Percentiles rank a stretch among this genome's conserved stretches.
Conservation (phyloP, 352 stramenopile genomes). For the Globisporangium cederbergense region DNA sequence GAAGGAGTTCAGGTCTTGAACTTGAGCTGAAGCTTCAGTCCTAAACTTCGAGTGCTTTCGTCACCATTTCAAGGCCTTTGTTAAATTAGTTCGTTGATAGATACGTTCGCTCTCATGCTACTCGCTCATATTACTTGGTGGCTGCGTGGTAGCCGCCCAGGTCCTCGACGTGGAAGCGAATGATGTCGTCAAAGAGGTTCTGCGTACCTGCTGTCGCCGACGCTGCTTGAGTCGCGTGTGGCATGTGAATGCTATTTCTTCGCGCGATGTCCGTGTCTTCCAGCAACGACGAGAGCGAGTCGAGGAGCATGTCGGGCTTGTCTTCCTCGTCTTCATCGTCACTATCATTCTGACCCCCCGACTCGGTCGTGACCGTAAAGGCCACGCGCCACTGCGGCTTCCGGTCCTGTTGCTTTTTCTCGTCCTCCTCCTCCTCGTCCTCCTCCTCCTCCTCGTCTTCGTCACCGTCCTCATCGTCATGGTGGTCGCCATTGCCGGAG, state of each 20-base stretch:
- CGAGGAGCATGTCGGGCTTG: conserved; percentile 29
- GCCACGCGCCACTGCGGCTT: not conserved
- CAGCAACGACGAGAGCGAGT: conserved; percentile 29
- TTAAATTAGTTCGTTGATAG: conserved; percentile 8
- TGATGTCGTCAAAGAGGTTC: conserved; percentile 39
- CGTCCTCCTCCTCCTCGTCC: not conserved
- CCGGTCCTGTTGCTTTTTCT: not conserved
- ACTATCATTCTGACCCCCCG: not conserved
- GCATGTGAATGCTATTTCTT: not conserved
- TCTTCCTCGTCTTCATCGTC: not conserved
- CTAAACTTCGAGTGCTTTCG: not conserved
- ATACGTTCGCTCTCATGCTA: not conserved
- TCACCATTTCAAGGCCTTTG: not conserved
- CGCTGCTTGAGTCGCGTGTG: not conserved
- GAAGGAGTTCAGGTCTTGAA: too few species aligned
- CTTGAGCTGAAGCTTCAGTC: too few species aligned
- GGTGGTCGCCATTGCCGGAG: conserved; percentile 6
- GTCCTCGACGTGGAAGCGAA: conserved; percentile 40
- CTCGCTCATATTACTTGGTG: not conserved
- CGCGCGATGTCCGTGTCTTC: conserved; percentile 26
- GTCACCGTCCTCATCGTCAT: not conserved
- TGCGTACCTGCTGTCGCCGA: not conserved
- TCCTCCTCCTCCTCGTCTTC: not conserved
- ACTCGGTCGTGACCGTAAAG: not conserved
- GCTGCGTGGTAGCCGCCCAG: conserved; percentile 19